A percentile compares a stretch with the other conserved stretches of the same genome.
Conservation (phyloP, 129 eudicot genomes). For the Flaveria bidentis region DNA sequence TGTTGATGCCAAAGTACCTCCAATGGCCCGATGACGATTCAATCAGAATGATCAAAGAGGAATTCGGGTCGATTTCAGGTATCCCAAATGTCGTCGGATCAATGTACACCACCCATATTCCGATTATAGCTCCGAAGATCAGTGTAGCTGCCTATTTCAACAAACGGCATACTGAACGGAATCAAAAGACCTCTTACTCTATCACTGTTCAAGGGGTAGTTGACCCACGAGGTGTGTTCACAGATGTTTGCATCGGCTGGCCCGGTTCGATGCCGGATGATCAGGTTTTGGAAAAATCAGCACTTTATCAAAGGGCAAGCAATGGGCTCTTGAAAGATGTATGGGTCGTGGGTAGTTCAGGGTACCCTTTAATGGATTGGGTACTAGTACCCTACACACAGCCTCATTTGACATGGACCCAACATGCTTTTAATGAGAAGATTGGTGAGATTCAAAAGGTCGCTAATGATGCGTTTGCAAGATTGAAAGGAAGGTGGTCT, state of each 20-base stretch:
- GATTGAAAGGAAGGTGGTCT: conserved; percentile 91
- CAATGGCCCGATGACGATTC: conserved; percentile 82
- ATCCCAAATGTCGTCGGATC: conserved; percentile 84
- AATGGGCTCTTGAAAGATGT: conserved; percentile 72
- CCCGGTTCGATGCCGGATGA: conserved; percentile 99
- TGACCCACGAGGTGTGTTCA: conserved; percentile 74
- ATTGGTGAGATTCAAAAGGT: conserved; percentile 68
- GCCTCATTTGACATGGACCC: conserved; percentile 93
- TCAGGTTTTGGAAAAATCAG: conserved; percentile 85
- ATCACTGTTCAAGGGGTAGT: conserved; percentile 96
- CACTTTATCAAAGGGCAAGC: conserved; percentile 75
- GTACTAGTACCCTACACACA: conserved; percentile 84
- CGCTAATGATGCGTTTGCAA: conserved; percentile 66
- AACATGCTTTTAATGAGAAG: conserved; percentile 91
- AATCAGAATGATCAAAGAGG: conserved; percentile 51
- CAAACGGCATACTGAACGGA: conserved; percentile 80
- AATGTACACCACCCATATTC: conserved; percentile 97
- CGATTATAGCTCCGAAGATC: conserved; percentile 88
- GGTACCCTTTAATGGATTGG: conserved; percentile 97
- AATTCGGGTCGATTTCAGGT: conserved; percentile 63
- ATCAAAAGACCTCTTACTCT: conserved; percentile 88
- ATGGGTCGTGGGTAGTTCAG: conserved; percentile 85
- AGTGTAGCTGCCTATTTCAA: conserved; percentile 95
- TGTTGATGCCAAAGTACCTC: conserved; percentile 86
- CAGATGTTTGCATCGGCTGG: conserved; percentile 93